Percentiles rank a stretch among this genome's conserved stretches.
These are phyloP conservation scores for Gracilaria gracilis DNA, from an alignment of 23 red algal species.

Conservation along the genomic window DNA sequence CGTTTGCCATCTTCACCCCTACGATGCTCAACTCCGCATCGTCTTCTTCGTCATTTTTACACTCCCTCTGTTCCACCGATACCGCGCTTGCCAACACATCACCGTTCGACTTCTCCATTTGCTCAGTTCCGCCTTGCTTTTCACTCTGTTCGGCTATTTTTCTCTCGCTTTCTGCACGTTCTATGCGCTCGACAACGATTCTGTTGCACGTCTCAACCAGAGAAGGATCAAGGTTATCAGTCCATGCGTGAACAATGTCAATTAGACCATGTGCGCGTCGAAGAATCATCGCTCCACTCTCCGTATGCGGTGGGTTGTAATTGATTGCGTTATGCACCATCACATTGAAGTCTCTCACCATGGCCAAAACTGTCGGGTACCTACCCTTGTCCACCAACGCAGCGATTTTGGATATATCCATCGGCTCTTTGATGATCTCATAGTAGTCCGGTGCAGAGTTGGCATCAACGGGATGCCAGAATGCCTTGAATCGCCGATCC, in stretches of 20 bases:
- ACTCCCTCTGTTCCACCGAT: no score
- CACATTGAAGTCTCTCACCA: slow-evolving; percentile 86
- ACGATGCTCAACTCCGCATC: background rate
- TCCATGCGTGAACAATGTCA: slow-evolving; percentile 91
- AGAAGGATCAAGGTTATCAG: slow-evolving; percentile 71
- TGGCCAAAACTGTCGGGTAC: slow-evolving; percentile 81
- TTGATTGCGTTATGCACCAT: slow-evolving; percentile 83
- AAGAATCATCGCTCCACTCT: slow-evolving; percentile 72
- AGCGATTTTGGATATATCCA: slow-evolving; percentile 86
- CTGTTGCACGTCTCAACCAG: slow-evolving; percentile 79
- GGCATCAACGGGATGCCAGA: slow-evolving; percentile 83
- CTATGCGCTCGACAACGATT: slow-evolving; percentile 66
- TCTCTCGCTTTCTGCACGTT: slow-evolving; percentile 11
- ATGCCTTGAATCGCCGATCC: slow-evolving; percentile 81
- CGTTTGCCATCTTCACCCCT: background rate
- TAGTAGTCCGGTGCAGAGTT: slow-evolving; percentile 89
- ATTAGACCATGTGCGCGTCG: slow-evolving; percentile 82
- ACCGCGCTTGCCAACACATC: background rate
- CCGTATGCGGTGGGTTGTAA: slow-evolving; percentile 90
- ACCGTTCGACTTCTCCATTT: background rate
- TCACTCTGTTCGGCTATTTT: background rate
- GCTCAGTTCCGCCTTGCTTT: background rate
- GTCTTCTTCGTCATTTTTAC: background rate
- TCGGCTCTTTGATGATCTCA: slow-evolving; percentile 89
- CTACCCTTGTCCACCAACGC: slow-evolving; percentile 66